Conservation (phyloP, 108 stramenopile genomes). For the Cyclotella choctawhatcheeana region DNA sequence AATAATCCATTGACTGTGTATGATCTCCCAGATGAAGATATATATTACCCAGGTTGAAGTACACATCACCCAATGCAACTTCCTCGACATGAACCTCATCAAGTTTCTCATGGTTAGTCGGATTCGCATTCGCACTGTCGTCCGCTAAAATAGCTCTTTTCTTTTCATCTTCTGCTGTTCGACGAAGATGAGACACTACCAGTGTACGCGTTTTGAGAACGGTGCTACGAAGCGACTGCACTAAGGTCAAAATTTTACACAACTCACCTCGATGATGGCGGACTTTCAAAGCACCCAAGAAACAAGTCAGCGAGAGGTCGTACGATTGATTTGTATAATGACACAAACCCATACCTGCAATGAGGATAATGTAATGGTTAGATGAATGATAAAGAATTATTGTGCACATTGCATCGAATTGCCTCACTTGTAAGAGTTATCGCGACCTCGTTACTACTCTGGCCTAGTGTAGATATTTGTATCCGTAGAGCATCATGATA, state of each 20-base stretch:
- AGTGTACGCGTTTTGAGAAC: too few species aligned
- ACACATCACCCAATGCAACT: constrained; percentile 37
- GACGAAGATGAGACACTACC: constrained; percentile 21
- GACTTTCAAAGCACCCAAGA: constrained; percentile 42
- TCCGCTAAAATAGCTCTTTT: background rate
- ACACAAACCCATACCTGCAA: constrained; percentile 44
- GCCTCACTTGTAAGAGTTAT: constrained; percentile 38
- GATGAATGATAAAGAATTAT: too few species aligned
- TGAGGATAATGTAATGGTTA: too few species aligned
- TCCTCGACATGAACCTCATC: constrained; percentile 31
- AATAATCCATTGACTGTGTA: constrained; percentile 43
- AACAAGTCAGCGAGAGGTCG: constrained; percentile 38
- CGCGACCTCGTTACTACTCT: constrained; percentile 43
- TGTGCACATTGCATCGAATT: too few species aligned
- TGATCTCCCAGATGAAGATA: constrained; percentile 39
- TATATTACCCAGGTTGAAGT: constrained; percentile 46
- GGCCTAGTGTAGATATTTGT: constrained; percentile 38
- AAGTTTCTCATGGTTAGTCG: constrained; percentile 2
- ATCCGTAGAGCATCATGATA: constrained; percentile 54
- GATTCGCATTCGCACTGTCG: constrained; percentile 1
- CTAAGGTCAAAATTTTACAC: too few species aligned
- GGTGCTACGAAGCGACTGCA: too few species aligned
- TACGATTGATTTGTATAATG: constrained; percentile 37
- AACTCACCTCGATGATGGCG: constrained; percentile 40
- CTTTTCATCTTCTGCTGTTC: constrained; percentile 3